phyloP scores from a whole-genome alignment of 1,284 basidiomycete species.

The Heterobasidion occidentale region DNA sequence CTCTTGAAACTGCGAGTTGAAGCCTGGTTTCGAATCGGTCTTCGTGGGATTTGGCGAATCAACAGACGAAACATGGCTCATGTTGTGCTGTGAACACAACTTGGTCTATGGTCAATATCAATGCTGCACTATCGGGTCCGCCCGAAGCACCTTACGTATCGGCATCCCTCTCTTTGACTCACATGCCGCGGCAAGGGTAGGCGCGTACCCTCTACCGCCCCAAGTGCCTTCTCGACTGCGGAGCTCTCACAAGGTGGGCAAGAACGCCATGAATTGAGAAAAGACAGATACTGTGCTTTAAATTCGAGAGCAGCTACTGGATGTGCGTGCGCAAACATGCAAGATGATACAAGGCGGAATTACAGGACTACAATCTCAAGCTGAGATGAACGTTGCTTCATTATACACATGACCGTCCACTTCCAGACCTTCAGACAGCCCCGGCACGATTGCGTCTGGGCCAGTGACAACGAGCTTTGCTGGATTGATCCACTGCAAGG shows the following conservation, averaged over 20 bases:
- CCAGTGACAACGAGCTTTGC: conserved; percentile 62
- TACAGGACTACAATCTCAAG: conserved; percentile 22
- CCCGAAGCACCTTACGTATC: not conserved
- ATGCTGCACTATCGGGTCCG: not conserved
- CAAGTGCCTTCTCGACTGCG: not conserved
- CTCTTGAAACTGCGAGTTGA: conserved; percentile 2
- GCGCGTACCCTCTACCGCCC: not conserved
- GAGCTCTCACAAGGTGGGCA: not conserved
- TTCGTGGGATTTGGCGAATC: not conserved
- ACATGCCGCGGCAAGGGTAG: not conserved
- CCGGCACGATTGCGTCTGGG: conserved; percentile 44
- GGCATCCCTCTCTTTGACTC: not conserved
- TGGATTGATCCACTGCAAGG: conserved; percentile 71
- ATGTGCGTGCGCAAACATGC: not conserved
- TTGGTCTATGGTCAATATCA: not conserved
- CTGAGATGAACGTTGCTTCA: conserved; percentile 85
- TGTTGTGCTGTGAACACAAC: conserved; percentile 10
- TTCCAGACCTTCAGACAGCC: conserved; percentile 36
- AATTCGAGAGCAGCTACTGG: too few relatives aligned
- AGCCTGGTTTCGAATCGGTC: conserved; percentile 6
- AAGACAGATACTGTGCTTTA: too few relatives aligned
- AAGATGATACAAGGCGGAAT: not conserved
- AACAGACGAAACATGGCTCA: conserved; percentile 21
- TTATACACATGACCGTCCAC: conserved; percentile 76
- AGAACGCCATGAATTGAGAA: too few relatives aligned